A percentile compares a stretch with the other conserved stretches of the same genome.
phyloP scores from a whole-genome alignment of 495 filamentous ascomycete genomes.

The Hypoxylon cercidicola region DNA sequence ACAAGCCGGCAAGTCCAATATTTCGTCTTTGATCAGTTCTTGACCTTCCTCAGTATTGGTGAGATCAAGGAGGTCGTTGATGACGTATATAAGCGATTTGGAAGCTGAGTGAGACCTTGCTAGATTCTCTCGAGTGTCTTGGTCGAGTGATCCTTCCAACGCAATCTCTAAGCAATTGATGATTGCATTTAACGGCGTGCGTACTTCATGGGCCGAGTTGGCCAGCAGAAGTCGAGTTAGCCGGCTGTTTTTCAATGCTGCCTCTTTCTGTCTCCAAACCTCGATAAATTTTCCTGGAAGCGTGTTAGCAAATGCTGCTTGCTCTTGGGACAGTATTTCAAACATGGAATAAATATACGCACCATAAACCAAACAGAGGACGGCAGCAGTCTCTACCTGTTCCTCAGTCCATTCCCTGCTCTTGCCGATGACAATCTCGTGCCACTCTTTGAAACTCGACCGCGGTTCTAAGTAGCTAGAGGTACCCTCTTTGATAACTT shows the following conservation, averaged over 20 bases:
- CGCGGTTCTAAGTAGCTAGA: slow-evolving; percentile 77
- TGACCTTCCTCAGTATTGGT: slow-evolving; percentile 90
- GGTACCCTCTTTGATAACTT: slow-evolving; percentile 73
- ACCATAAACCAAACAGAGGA: slow-evolving; percentile 90
- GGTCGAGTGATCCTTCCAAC: slow-evolving; percentile 82
- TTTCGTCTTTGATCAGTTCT: slow-evolving; percentile 81
- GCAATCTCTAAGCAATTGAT: slow-evolving; percentile 98
- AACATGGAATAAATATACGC: slow-evolving; percentile 12
- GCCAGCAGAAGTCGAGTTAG: slow-evolving; percentile 83
- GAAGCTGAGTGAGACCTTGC: slow-evolving; percentile 93
- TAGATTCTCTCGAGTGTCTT: slow-evolving; percentile 88
- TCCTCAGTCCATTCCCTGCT: slow-evolving; percentile 81
- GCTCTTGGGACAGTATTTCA: neutral
- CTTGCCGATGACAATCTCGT: slow-evolving; percentile 78
- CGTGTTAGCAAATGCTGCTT: slow-evolving; percentile 8
- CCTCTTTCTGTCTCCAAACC: slow-evolving; percentile 94
- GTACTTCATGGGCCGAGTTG: slow-evolving; percentile 94
- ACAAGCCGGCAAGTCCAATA: slow-evolving; percentile 77
- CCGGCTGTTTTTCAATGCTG: slow-evolving; percentile 81
- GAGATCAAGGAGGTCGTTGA: slow-evolving; percentile 93
- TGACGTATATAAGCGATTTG: slow-evolving; percentile 93
- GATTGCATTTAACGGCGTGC: slow-evolving; percentile 93
- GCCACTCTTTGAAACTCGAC: slow-evolving; percentile 80
- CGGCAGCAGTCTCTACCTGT: slow-evolving; percentile 84
- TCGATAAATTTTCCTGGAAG: slow-evolving; percentile 70